Evolutionary conservation across 352 stramenopile species (phyloP).

Genomic region (Phytopythium boreale): DNA sequence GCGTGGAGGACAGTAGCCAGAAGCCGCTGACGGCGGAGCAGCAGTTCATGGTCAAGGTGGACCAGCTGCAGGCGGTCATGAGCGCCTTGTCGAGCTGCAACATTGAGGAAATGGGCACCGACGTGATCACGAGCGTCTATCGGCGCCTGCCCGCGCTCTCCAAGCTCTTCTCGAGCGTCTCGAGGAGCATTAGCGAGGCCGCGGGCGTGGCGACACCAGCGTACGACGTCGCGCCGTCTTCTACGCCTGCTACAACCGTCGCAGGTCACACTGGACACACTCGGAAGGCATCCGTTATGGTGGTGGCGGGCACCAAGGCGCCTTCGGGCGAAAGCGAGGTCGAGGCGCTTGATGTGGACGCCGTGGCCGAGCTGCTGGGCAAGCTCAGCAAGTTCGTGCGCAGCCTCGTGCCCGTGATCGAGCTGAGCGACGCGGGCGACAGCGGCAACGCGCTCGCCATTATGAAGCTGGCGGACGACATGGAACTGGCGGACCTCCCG

Average conservation of each 20-base stretch:
- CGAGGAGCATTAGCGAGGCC: slow-evolving; percentile 33
- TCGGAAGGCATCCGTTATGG: background rate
- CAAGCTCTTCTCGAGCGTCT: slow-evolving; percentile 41
- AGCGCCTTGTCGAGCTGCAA: slow-evolving; percentile 28
- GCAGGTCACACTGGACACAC: background rate
- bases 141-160: slow-evolving; percentile 38
- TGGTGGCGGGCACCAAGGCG: background rate
- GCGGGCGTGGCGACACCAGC: slow-evolving; percentile 27
- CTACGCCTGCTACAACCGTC: background rate
- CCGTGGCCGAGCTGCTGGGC: slow-evolving; percentile 36
- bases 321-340: slow-evolving; percentile 11
- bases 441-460: slow-evolving; percentile 37
- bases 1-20: background rate
- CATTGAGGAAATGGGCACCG: slow-evolving; percentile 47
- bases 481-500: slow-evolving; percentile 22
- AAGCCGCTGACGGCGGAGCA: slow-evolving; percentile 46
- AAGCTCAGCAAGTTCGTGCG: slow-evolving; percentile 65
- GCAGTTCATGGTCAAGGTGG: slow-evolving; percentile 59
- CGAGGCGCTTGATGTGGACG: slow-evolving; percentile 22
- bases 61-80: slow-evolving; percentile 60
- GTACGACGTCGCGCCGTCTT: background rate
- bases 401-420: slow-evolving; percentile 41
- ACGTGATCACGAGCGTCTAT: slow-evolving; percentile 49
- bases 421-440: slow-evolving; percentile 17
- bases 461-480: slow-evolving; percentile 54